Percentiles rank a stretch among this genome's conserved stretches.
These are phyloP conservation scores for Sporothrix euskadiensis DNA, from an alignment of 2,329 filamentous ascomycete species.

Conservation along the genomic window DNA sequence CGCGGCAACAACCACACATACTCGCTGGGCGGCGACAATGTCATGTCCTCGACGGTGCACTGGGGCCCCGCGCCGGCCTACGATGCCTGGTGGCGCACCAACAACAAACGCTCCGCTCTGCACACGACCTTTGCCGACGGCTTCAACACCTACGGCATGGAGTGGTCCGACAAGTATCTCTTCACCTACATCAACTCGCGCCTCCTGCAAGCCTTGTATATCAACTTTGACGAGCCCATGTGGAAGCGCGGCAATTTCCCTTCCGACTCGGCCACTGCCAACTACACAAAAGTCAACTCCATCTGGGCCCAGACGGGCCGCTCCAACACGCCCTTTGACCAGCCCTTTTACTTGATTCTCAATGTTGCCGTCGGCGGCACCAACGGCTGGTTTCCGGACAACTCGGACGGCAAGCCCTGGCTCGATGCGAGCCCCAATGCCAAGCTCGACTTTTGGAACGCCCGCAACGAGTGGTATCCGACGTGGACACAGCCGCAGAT, in stretches of 20 bases:
- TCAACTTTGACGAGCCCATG: slow-evolving; percentile 67
- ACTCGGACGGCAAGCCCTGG: slow-evolving; percentile 74
- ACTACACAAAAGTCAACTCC: slow-evolving; percentile 65
- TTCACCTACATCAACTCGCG: slow-evolving; percentile 84
- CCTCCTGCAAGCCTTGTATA: slow-evolving; percentile 77
- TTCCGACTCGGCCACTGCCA: slow-evolving; percentile 53
- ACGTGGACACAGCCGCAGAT: slow-evolving; percentile 71
- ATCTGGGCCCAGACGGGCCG: slow-evolving; percentile 64
- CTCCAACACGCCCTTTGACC: slow-evolving; percentile 70
- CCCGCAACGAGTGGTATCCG: slow-evolving; percentile 63
- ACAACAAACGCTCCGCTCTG: slow-evolving; percentile 71
- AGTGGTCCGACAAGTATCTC: slow-evolving; percentile 86
- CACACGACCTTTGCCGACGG: slow-evolving; percentile 70
- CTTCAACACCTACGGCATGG: slow-evolving; percentile 77
- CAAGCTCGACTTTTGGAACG: slow-evolving; percentile 74
- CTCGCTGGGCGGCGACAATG: slow-evolving; percentile 74
- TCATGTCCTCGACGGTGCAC: slow-evolving; percentile 75
- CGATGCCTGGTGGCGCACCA: slow-evolving; percentile 82
- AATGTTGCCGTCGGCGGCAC: slow-evolving; percentile 75
- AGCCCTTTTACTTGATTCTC: slow-evolving; percentile 73
- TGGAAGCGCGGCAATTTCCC: slow-evolving; percentile 69
- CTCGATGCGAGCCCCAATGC: slow-evolving; percentile 67
- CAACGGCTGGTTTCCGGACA: slow-evolving; percentile 83
- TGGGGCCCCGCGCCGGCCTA: slow-evolving; percentile 73
- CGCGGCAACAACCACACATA: slow-evolving; percentile 83